phyloP scores from a whole-genome alignment of 768 basidiomycete species.

The Postia placenta region DNA sequence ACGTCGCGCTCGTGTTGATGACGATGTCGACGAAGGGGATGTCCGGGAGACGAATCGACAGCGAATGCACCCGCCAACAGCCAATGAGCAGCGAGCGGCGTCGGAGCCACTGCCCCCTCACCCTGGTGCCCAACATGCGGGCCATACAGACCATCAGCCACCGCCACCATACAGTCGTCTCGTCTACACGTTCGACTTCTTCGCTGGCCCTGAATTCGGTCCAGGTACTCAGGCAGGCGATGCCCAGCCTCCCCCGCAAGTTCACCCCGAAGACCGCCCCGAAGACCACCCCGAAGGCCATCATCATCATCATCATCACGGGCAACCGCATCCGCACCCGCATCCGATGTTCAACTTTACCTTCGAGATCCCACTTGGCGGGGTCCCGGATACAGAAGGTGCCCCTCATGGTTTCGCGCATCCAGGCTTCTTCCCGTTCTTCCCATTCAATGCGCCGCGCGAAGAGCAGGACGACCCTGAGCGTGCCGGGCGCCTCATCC shows the following conservation, averaged over 20 bases:
- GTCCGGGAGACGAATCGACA: conserved; percentile 57
- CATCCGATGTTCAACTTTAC: conserved; percentile 21
- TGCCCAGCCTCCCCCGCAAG: conserved; percentile 1
- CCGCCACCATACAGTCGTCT: conserved; percentile 6
- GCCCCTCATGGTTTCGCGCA: conserved; percentile 9
- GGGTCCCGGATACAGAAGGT: conserved; percentile 5
- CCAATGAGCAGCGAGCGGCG: conserved; percentile 8
- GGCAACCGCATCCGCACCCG: conserved; percentile 3
- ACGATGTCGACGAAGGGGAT: conserved; percentile 57
- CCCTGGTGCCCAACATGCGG: background rate
- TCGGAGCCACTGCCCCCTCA: background rate
- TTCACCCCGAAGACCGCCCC: background rate
- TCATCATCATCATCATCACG: background rate
- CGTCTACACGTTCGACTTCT: conserved; percentile 14
- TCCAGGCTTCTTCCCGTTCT: conserved; percentile 18
- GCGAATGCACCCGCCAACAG: conserved; percentile 33
- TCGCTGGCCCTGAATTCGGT: background rate
- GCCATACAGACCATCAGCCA: background rate
- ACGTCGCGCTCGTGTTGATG: conserved; percentile 52
- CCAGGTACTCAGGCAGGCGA: background rate
- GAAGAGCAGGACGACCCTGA: conserved; percentile 56
- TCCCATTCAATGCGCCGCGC: conserved; percentile 17
- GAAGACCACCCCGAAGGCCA: too few species aligned
- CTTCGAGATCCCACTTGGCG: conserved; percentile 28
- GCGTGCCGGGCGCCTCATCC: conserved; percentile 56